phyloP scores from a whole-genome alignment of 2,329 filamentous ascomycete genomes.

The Aureobasidium lini region DNA sequence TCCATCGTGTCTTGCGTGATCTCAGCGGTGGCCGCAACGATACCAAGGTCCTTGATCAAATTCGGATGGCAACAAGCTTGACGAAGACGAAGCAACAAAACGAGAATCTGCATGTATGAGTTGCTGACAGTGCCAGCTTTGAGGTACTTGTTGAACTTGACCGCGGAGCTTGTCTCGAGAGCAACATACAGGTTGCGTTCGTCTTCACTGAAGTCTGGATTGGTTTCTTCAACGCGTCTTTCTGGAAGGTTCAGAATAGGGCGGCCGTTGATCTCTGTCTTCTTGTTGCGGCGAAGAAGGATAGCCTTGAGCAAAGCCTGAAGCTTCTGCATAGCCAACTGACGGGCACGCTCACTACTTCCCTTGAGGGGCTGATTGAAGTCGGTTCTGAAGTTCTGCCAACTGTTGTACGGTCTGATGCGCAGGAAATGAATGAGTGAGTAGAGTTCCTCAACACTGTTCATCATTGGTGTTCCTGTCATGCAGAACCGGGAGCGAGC shows the following conservation, averaged over 20 bases:
- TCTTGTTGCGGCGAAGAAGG: constrained; percentile 75
- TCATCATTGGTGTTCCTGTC: constrained; percentile 86
- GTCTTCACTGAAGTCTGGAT: constrained; percentile 60
- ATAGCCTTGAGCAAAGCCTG: constrained; percentile 71
- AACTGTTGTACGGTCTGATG: constrained; percentile 66
- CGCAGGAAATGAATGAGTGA: constrained; percentile 69
- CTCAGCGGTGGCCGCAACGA: constrained; percentile 38
- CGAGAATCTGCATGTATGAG: constrained; percentile 72
- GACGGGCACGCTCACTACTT: constrained; percentile 22
- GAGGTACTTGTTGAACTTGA: constrained; percentile 71
- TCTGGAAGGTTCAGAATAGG: constrained; percentile 62
- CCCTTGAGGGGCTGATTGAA: constrained; percentile 48
- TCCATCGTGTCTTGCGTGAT: constrained; percentile 50
- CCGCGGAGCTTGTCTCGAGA: constrained; percentile 58
- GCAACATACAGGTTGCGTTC: constrained; percentile 58
- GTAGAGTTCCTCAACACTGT: constrained; percentile 68
- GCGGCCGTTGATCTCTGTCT: constrained; percentile 68
- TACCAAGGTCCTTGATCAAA: constrained; percentile 58
- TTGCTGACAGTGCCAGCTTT: constrained; percentile 58
- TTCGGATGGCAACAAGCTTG: constrained; percentile 75
- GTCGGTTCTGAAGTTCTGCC: constrained; percentile 53
- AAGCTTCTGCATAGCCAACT: constrained; percentile 59
- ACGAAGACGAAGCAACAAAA: constrained; percentile 70
- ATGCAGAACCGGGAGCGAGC: constrained; percentile 63
- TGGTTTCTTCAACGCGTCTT: constrained; percentile 53